These are phyloP conservation scores for bread wheat (Triticum aestivum) DNA, from an alignment of 176 grass and related monocot genomes.

Conservation along the genomic window IWGSC_CS_RefSeq_v2.1 NC_057802.1:76466630-76467129, in stretches of 20 bases:
- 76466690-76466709: conserved; percentile 10
- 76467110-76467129: neutral
- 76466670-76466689: conserved; percentile 11
- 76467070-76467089: neutral
- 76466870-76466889: conserved; percentile 16
- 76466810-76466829: neutral
- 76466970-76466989: neutral
- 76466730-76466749: neutral
- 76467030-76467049: neutral
- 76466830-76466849: neutral
- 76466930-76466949: neutral
- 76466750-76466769: neutral
- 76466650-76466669: neutral
- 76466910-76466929: neutral
- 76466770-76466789: neutral
- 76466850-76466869: conserved; percentile 20
- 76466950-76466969: neutral
- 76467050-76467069: neutral
- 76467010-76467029: neutral
- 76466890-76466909: neutral
- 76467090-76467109: neutral
- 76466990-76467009: neutral
- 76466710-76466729: neutral
- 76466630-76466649: neutral
- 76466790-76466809: neutral